Base-by-base conservation (phyloP, 805 yeast genomes). In the Monosporozyma servazzii region DNA sequence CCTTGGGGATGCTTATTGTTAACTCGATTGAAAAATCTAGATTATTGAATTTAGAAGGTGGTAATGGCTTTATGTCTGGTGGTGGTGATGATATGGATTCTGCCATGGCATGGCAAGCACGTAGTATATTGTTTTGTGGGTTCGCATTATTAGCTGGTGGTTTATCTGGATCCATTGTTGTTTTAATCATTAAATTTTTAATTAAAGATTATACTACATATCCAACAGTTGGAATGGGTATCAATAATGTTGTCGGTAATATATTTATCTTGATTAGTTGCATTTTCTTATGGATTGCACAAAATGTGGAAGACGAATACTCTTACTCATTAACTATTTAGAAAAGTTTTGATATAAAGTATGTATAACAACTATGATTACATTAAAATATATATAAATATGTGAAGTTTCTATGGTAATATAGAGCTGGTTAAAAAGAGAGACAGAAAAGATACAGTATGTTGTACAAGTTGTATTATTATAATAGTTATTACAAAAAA, bases 191-290 rank as follows among this genome's bases (percentile, higher is more conserved):
- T 58, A 87, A 91, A 66, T 93, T 87, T 66, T 69, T 90, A 52
- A 73, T 89, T 59, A 87, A 88, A 57, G 84, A 84, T 56, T 87
- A 78, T 67, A 72, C 71, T 27, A 71, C 80, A 3, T 82, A 85
- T 77, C 97, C 97, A 37, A 88, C 96, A 0, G 75, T 91, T 50
- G 91, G 93, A 4, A 89, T 93, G 96, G 99, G 98, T 17, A 78
- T 88, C 21, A 82, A 88, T 53, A 91, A 91, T 69, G 90, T 93
- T 41, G 77, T 85, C 21, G 82, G 88, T 45, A 88, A 90, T 61
- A 78, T 80, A 7, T 74, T 84, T 54, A 80, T 91, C 36, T 86
- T 91, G 88, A 71, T 88, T 59, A 88, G 97, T 72, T 90, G 97
- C 68, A 80, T 88, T 46, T 75, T 84, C 8, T 72, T 93, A 60